Conservation (phyloP, 208 protist genomes). For the Crithidia mellificae region DNA sequence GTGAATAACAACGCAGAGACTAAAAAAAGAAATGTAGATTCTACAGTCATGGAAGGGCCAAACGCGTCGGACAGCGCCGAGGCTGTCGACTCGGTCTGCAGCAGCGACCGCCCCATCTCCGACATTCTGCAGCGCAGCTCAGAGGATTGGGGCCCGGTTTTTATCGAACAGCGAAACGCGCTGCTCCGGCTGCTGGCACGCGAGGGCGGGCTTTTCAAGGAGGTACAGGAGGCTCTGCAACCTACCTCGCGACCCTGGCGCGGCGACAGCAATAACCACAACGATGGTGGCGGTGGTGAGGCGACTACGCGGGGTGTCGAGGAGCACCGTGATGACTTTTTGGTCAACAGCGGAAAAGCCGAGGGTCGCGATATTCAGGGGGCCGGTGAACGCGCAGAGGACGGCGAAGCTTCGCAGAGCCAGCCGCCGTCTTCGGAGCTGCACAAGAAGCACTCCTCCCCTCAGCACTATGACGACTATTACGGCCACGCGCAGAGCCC, state of each 20-base stretch:
- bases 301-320: no score
- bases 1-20: background rate
- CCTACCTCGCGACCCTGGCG: constrained; percentile 5
- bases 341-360: no score
- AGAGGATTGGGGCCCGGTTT: constrained; percentile 14
- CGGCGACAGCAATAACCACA: background rate
- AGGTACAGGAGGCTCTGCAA: constrained; percentile 5
- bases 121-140: constrained; percentile 6
- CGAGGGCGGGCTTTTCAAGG: constrained; percentile 21
- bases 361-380: no score
- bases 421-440: background rate
- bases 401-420: background rate
- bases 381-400: no score
- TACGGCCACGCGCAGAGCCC: background rate
- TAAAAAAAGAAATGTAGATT: no score
- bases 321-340: no score
- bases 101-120: background rate
- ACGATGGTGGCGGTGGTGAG: background rate
- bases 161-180: constrained; percentile 19
- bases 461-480: no score
- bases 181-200: constrained; percentile 21
- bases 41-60: no score
- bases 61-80: no score
- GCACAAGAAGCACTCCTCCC: no score
- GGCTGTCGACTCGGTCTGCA: background rate